Conservation (phyloP, 2,329 filamentous ascomycete species). For the Penicillium sp. region DNA sequence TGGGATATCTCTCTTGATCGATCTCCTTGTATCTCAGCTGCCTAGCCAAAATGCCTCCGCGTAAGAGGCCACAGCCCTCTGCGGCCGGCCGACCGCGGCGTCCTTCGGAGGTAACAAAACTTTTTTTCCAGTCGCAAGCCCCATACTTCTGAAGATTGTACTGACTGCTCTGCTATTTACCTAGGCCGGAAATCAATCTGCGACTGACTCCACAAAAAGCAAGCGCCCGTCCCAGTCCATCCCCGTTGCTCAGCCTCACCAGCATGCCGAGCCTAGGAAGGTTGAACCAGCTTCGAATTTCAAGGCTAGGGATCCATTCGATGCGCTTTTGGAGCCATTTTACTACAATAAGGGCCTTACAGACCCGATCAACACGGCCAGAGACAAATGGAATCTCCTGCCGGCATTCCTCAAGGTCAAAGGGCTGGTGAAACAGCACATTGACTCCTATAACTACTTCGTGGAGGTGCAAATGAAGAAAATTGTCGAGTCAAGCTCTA, state of each 20-base stretch:
- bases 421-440: conserved; percentile 93
- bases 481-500: conserved; percentile 87
- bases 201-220: conserved; percentile 26
- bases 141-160: background rate
- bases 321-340: conserved; percentile 66
- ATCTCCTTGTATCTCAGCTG: conserved; percentile 4
- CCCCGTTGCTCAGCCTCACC: conserved; percentile 17
- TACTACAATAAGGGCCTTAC: conserved; percentile 67
- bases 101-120: conserved; percentile 34
- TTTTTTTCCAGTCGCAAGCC: conserved; percentile 22
- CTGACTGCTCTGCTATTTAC: conserved; percentile 5
- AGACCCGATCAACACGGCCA: conserved; percentile 67
- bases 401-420: conserved; percentile 99
- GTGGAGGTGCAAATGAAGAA: conserved; percentile 96
- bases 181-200: conserved; percentile 13
- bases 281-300: conserved; percentile 23
- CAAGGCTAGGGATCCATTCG: conserved; percentile 48
- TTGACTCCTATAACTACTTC: conserved; percentile 99
- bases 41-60: conserved; percentile 36
- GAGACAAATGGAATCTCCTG: conserved; percentile 93
- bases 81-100: conserved; percentile 27
- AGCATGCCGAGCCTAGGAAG: conserved; percentile 16
- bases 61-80: conserved; percentile 35
- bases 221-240: conserved; percentile 32
- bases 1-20: background rate